phyloP scores from a whole-genome alignment of 495 filamentous ascomycete genomes.

The Saxophila tyrrhenica region DNA sequence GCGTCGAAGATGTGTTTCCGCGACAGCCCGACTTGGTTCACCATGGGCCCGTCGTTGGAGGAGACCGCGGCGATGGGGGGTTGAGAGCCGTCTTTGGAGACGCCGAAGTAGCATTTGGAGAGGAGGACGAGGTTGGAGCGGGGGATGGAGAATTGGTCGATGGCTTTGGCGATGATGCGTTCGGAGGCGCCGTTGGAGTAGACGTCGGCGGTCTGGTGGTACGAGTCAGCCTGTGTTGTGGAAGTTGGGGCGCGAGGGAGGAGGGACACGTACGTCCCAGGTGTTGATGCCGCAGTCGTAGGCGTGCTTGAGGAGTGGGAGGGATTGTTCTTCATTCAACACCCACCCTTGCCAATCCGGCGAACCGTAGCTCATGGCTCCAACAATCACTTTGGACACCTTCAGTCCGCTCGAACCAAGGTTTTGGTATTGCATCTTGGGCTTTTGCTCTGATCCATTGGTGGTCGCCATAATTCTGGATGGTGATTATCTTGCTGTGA shows the following conservation, averaged over 20 bases:
- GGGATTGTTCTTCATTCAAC: conserved; percentile 28
- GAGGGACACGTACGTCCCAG: conserved; percentile 24
- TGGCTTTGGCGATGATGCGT: conserved; percentile 37
- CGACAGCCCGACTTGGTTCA: conserved; percentile 32
- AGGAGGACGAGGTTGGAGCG: conserved; percentile 37
- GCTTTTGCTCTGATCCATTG: background rate
- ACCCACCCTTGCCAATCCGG: conserved; percentile 19
- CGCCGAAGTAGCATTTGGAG: conserved; percentile 33
- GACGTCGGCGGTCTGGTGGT: conserved; percentile 29
- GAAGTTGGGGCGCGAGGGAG: background rate
- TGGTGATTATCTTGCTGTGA: too few species aligned
- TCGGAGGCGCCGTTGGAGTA: conserved; percentile 37
- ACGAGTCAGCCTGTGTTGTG: background rate
- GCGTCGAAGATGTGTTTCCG: conserved; percentile 49
- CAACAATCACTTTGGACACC: background rate
- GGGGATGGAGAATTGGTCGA: conserved; percentile 36
- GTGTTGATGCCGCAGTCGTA: conserved; percentile 27
- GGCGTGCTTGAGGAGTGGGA: background rate
- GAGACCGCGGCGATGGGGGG: conserved; percentile 11
- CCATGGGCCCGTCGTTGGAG: conserved; percentile 31
- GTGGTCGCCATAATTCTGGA: background rate
- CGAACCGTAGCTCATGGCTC: background rate
- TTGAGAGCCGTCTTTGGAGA: conserved; percentile 33
- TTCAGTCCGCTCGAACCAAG: background rate
- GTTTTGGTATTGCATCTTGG: conserved; percentile 3